phyloP scores from a whole-genome alignment of 2,329 filamentous ascomycete genomes.

The Colletotrichum sp. region DNA sequence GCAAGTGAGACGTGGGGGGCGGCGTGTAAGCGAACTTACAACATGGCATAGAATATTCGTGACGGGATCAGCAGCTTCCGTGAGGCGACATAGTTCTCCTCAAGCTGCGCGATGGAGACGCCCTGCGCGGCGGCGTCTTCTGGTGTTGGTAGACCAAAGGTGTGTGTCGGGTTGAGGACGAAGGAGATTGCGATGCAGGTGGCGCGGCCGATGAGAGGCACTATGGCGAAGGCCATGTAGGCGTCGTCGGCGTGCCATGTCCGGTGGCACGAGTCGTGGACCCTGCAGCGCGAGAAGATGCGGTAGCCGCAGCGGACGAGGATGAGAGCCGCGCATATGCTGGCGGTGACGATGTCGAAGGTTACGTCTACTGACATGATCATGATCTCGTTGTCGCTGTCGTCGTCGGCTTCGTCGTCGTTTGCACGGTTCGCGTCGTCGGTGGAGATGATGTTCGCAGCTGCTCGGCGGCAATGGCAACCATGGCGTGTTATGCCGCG shows the following conservation, averaged over 20 bases:
- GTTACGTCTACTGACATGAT: conserved; percentile 27
- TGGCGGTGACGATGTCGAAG: conserved; percentile 30
- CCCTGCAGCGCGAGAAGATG: conserved; percentile 28
- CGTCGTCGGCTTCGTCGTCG: neutral
- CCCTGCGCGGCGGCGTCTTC: conserved; percentile 23
- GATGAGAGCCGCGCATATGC: conserved; percentile 31
- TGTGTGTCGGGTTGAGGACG: conserved; percentile 29
- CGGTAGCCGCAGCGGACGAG: conserved; percentile 32
- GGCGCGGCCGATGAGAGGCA: conserved; percentile 32
- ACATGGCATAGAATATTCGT: conserved; percentile 33
- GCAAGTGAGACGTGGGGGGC: neutral
- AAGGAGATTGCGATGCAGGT: conserved; percentile 28
- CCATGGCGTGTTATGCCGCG: conserved; percentile 2
- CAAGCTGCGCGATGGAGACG: conserved; percentile 19
- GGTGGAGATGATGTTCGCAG: neutral
- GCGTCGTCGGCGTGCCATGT: conserved; percentile 34
- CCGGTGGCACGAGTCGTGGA: conserved; percentile 31
- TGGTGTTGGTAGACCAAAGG: conserved; percentile 2
- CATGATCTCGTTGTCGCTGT: conserved; percentile 8
- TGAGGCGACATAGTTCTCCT: conserved; percentile 26
- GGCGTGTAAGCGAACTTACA: conserved; percentile 23
- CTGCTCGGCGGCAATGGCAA: conserved; percentile 7
- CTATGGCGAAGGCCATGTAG: conserved; percentile 34
- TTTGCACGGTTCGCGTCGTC: neutral
- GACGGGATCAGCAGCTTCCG: conserved; percentile 31